Evolutionary conservation across 805 yeast genomes (phyloP), one percentile per base, ranked within the genome.

Genomic region (Pichia californica): DNA sequence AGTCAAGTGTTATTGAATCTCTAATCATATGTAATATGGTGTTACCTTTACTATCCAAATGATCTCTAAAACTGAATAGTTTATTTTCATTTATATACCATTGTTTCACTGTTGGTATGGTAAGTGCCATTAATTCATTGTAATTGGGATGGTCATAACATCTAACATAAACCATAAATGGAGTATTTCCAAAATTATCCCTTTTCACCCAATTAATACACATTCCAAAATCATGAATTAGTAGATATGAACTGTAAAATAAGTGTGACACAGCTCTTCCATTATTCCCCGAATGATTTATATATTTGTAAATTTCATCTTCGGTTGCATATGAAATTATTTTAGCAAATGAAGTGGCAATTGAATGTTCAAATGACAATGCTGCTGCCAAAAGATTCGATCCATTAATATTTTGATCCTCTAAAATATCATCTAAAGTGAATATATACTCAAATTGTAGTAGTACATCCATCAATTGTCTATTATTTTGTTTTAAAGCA

Each of bases 101-200:
- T 20, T 56, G 50, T 3, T 55, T 49, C 0, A 75, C 77, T 14
- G 70, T 63, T 1, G 56, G 49, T 41, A 83, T 70, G 0, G 79
- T 76, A 11, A 56, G 60, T 15, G 51, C 38, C 5, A 86, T 62
- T 52, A 86, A 55, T 3, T 55, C 55, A 2, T 67, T 57, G 58
- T 88, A 89, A 28, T 77, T 61, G 0, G 75, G 64, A 50, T 84
- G 88, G 58, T 88, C 96, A 61, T 89, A 89, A 50, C 88, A 78
- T 43, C 96, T 65, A 50, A 87, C 79, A 3, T 86, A 62, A 2
- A 87, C 73, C 60, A 83, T 77, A 9, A 91, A 63, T 0, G 97
- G 94, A 0, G 97, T 86, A 52, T 84, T 86, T 0, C 81, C 77
- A 46, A 74, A 77, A 11, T 54, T 49, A 56, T 89, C 97, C 40